Base-by-base conservation (phyloP, 2,329 filamentous ascomycete species). In the Apiospora phragmitis region DNA sequence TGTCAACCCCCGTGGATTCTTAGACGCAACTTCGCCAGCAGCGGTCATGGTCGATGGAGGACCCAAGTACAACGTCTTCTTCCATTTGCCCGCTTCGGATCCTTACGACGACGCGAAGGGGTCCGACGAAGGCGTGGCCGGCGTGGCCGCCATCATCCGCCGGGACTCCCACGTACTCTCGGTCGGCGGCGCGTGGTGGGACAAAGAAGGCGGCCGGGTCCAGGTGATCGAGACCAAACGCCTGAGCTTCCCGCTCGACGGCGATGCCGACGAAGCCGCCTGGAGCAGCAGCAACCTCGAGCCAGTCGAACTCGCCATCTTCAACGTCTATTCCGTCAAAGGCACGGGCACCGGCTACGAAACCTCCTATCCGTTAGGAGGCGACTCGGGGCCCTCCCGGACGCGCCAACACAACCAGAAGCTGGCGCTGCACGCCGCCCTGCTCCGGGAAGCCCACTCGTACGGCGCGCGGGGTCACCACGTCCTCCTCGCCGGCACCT, bases 241-340 rank as follows among this genome's bases (percentile, higher is more conserved):
- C n/a, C 73, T 73, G 14, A 24, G 18, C 3, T 35, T 71, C 14
- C 68, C 68, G 5, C 32, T 47, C 9, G 32, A 18, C 11, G 18
- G 65, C 70, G 62, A 70, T 21, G 6, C 47, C 21, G 14, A 14
- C n/a, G 8, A 29, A 21, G 1, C 43, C 43, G 21, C 18, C 43
- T 5, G 5, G 16, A 41, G 26, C 42, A 32, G 38, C 47, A 16
- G 18, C 24, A 12, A 45, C 51, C 26, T 11, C 12, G 16, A 11
- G 4, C 41, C 11, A 32, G 26, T 73, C 11, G 82, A 79, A 43
- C 70, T 88, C 0, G 83, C 84, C 0, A 76, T 89, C 29, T 80
- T 87, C 75, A 88, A 88, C 73, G 80, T 87, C 41, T 88, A 88
- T 73, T 84, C 85, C 51, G 83, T 87, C 16, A 88, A 88, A 74